Base-by-base conservation (phyloP, 1,284 basidiomycete genomes). In the Malassezia slooffiae region DNA sequence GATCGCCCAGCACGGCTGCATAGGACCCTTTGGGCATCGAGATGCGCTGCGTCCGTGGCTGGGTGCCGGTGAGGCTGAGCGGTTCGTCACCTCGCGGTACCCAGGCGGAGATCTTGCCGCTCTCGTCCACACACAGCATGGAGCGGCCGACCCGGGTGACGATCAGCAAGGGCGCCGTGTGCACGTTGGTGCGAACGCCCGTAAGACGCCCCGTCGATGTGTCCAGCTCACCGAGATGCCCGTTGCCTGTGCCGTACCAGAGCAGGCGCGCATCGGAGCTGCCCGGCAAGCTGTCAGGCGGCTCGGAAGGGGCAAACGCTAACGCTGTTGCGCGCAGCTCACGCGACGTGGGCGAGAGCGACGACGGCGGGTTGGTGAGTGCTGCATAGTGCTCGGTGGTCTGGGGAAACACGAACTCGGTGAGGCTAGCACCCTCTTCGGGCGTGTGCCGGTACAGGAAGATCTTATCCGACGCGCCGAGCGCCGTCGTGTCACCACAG, bases 81-180 rank as follows among this genome's bases (percentile, higher is more conserved):
- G 48, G 49, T 22, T 41, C 40, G 29, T 58, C 45, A 0, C 41
- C 9, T 12, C 43, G 48, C 2, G 56, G 50, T 5, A 61, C 37
- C 63, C 65, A 68, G 24, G 56, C 44, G 1, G 54, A 58, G 29
- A 67, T 65, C 51, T 68, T 68, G 13, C 65, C 65, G 11, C 57
- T 54, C 36, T 67, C 65, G 38, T 68, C 65, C 22, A 68, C 20
- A 17, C 52, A 47, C 17, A 66, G 34, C 55, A 68, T 65, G 29
- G 51, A 43, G 32, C 50, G 44, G 23, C 62, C 60, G 13, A 66
- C 50, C 11, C 63, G 38, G 22, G 50, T 45, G 9, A 68, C 32
- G 33, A 62, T 31, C 21, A 50, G 36, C 20, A 68, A 59, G 1
- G 61, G 50, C 12, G 54, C 52, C 11, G 52, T 50, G 33, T 68